A percentile compares a stretch with the other conserved stretches of the same genome.
Conservation (phyloP, 2,329 filamentous ascomycete species). For the Diaporthe sp. region DNA sequence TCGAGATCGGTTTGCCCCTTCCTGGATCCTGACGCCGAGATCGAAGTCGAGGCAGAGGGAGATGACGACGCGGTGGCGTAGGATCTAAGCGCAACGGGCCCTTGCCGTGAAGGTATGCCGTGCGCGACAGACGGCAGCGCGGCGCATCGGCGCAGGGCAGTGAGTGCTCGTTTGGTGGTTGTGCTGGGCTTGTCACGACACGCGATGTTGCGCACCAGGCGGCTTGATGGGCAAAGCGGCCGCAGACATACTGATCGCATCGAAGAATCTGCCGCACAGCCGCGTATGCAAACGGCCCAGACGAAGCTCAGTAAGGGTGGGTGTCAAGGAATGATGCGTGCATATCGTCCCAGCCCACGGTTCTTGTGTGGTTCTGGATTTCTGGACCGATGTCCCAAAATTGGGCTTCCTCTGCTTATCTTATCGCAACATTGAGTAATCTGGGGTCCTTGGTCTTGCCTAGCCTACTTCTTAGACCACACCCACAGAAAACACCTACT, state of each 20-base stretch:
- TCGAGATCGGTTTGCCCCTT: conserved; percentile 60
- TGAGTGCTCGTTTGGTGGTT: background rate
- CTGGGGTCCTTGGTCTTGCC: background rate
- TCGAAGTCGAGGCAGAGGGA: background rate
- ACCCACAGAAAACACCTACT: no score
- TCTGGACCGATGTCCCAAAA: conserved; percentile 7
- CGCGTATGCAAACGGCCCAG: conserved; percentile 48
- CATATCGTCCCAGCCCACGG: background rate
- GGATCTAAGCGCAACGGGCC: conserved; percentile 21
- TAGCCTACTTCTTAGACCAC: background rate
- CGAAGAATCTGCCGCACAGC: conserved; percentile 46
- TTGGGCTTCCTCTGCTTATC: conserved; percentile 7
- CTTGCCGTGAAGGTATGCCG: background rate
- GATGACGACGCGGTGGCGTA: conserved; percentile 34
- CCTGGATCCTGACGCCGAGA: conserved; percentile 11
- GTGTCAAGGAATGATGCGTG: no score
- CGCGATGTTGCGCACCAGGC: conserved; percentile 39
- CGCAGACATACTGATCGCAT: conserved; percentile 53
- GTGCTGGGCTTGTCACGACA: conserved; percentile 31
- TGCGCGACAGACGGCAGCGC: background rate
- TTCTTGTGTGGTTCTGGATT: no score
- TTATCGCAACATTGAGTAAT: conserved; percentile 16
- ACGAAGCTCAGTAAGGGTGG: conserved; percentile 23
- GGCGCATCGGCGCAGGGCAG: background rate
- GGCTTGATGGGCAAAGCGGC: conserved; percentile 46